Evolutionary conservation across 2,329 filamentous ascomycete species (phyloP).

Genomic region (Penicillium sp.): DNA sequence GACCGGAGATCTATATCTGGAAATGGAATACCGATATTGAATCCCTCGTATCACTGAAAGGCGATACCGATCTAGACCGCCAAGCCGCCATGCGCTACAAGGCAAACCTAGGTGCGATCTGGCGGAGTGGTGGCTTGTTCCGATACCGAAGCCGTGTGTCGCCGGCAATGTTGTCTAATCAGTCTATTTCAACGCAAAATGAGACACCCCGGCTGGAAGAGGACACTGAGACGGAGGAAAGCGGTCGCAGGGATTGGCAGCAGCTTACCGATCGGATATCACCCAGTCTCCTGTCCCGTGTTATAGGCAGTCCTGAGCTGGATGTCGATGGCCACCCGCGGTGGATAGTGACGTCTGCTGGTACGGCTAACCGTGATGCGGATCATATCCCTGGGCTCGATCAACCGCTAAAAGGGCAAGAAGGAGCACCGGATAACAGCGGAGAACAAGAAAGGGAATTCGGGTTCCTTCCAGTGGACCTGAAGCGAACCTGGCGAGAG

Average conservation of each 20-base stretch:
- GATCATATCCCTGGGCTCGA: constrained; percentile 57
- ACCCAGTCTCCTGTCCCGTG: constrained; percentile 46
- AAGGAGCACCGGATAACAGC: constrained; percentile 20
- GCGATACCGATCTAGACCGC: constrained; percentile 31
- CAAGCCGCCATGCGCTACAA: constrained; percentile 50
- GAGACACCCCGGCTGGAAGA: constrained; percentile 16
- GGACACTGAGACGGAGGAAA: constrained; percentile 28
- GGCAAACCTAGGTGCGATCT: constrained; percentile 53
- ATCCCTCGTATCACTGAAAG: constrained; percentile 30
- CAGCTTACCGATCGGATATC: constrained; percentile 50
- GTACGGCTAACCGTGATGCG: constrained; percentile 51
- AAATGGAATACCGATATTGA: constrained; percentile 49
- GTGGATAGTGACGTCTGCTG: constrained; percentile 56
- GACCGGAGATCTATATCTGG: constrained; percentile 48
- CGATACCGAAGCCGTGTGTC: constrained; percentile 38
- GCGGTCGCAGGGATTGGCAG: constrained; percentile 51
- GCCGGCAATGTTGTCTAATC: constrained; percentile 45
- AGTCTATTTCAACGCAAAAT: not conserved
- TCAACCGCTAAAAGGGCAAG: constrained; percentile 15
- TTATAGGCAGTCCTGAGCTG: constrained; percentile 41
- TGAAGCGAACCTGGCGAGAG: constrained; percentile 58
- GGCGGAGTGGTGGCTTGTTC: constrained; percentile 47
- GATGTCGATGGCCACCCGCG: constrained; percentile 40
- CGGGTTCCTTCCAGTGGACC: constrained; percentile 53
- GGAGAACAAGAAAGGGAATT: constrained; percentile 45